Base-by-base conservation (phyloP, 352 stramenopile species). In the Phytophthora aleatoria region DNA sequence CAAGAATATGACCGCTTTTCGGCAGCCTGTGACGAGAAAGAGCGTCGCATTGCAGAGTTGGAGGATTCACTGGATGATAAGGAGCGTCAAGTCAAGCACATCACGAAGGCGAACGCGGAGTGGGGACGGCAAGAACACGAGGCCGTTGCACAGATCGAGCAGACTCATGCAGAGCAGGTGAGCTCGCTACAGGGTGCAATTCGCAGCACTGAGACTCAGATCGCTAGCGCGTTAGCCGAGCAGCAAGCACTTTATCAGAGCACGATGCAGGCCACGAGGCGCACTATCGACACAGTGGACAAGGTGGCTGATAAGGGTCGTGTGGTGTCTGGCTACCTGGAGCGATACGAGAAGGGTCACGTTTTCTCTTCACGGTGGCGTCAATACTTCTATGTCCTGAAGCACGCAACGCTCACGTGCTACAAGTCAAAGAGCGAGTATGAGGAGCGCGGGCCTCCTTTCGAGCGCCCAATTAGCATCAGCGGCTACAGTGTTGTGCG, bases 361-460 rank as follows among this genome's bases (percentile, higher is more conserved):
- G 48, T 90, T 44, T 92, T 92, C 54, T 84, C 78, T 33, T 88
- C 84, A 55, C 81, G 79, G 45, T 92, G 84, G 84, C 81, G 81
- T 16, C 84, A 92, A 71, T 92, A 90, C 59, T 92, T 80, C 33
- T 92, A 87, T 52, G 81, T 90, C 5, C 50, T 92, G 27, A 85
- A 91, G 51, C 76, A 90, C 30, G 77, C 74, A 12, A 87, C 57
- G 30, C 75, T 92, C 5, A 87, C 71, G 36, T 91, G 81, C 53
- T 92, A 87, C 60, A 85, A 86, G 62, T 91, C 84, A 35, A 92
- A 92, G 70, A 89, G 81, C 51, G 74, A 64, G 30, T 89, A 75
- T 44, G 84, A 92, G 55, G 84, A 92, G 63, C 79, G 84, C 6
- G 72, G 71, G 2, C 56, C 72, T 28, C 76, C 81, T 9, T 81